Conservation (phyloP, 257 asterid species). For the Fraxinus pennsylvanica region DNA sequence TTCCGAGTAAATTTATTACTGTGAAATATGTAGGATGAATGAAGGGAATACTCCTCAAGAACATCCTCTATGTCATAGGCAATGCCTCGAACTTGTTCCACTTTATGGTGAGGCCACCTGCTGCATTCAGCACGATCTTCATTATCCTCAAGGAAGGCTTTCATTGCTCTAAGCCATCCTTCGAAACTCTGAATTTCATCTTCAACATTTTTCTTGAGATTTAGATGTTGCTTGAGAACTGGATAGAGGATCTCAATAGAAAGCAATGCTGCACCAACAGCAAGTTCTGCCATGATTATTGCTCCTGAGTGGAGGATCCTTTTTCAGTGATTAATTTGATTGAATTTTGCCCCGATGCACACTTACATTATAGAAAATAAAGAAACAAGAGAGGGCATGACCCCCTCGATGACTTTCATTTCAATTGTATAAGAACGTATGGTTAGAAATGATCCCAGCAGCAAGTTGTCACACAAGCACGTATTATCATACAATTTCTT, state of each 20-base stretch:
- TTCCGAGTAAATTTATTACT: neutral
- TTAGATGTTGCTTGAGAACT: neutral
- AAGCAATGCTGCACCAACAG: constrained; percentile 20
- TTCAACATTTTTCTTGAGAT: neutral
- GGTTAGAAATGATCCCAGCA: too few relatives aligned
- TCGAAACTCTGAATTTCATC: neutral
- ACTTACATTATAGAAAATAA: too few relatives aligned
- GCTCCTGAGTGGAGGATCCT: neutral
- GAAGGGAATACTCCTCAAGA: constrained; percentile 30
- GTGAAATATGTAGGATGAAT: constrained; percentile 23
- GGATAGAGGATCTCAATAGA: neutral
- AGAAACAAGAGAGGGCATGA: too few relatives aligned
- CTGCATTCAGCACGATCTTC: neutral
- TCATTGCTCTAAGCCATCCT: constrained; percentile 17
- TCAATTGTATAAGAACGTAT: too few relatives aligned
- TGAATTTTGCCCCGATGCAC: too few relatives aligned
- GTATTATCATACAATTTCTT: too few relatives aligned
- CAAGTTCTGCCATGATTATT: constrained; percentile 40
- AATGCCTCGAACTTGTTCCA: constrained; percentile 4
- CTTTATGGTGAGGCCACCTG: neutral
- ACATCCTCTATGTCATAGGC: constrained; percentile 36
- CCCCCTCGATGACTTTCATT: too few relatives aligned
- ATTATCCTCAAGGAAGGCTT: constrained; percentile 21
- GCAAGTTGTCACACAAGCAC: too few relatives aligned
- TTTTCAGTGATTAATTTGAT: too few relatives aligned